phyloP scores from a whole-genome alignment of 2,329 filamentous ascomycete species.

The Monilinia polystroma region DNA sequence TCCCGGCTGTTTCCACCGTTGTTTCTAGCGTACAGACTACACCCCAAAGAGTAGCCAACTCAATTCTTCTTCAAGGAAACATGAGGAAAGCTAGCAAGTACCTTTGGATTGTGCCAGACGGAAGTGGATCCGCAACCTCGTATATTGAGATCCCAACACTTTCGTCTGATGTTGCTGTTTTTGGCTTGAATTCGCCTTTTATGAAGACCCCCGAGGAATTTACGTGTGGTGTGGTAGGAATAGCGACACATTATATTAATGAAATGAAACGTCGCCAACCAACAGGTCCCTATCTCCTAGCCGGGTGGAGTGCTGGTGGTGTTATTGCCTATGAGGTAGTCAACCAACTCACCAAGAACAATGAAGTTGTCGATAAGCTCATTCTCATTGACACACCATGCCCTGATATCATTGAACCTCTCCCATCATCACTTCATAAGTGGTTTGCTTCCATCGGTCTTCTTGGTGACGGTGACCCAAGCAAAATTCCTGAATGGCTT shows the following conservation, averaged over 20 bases:
- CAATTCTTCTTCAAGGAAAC: slow-evolving; percentile 48
- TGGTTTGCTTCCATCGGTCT: slow-evolving; percentile 74
- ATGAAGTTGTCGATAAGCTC: slow-evolving; percentile 58
- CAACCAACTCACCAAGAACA: slow-evolving; percentile 56
- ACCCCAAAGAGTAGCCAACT: slow-evolving; percentile 29
- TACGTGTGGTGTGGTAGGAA: slow-evolving; percentile 63
- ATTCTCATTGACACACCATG: slow-evolving; percentile 67
- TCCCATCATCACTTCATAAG: slow-evolving; percentile 50
- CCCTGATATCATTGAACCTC: slow-evolving; percentile 65
- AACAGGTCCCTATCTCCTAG: slow-evolving; percentile 63
- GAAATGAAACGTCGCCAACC: slow-evolving; percentile 73
- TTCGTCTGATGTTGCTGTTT: slow-evolving; percentile 49
- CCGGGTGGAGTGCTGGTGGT: slow-evolving; percentile 76
- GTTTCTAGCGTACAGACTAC: slow-evolving; percentile 40
- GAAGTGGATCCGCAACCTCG: slow-evolving; percentile 45
- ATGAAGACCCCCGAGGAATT: slow-evolving; percentile 68
- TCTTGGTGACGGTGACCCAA: slow-evolving; percentile 57
- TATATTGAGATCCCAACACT: slow-evolving; percentile 42
- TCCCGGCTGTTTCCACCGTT: slow-evolving; percentile 44
- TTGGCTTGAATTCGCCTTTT: slow-evolving; percentile 67
- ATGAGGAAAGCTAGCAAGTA: slow-evolving; percentile 48
- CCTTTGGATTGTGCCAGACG: slow-evolving; percentile 50
- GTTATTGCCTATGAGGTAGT: slow-evolving; percentile 69
- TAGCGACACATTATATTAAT: slow-evolving; percentile 62
- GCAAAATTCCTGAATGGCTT: slow-evolving; percentile 43